Evolutionary conservation across 2,329 filamentous ascomycete species (phyloP).

Genomic region (Pseudogymnoascus sp.): DNA sequence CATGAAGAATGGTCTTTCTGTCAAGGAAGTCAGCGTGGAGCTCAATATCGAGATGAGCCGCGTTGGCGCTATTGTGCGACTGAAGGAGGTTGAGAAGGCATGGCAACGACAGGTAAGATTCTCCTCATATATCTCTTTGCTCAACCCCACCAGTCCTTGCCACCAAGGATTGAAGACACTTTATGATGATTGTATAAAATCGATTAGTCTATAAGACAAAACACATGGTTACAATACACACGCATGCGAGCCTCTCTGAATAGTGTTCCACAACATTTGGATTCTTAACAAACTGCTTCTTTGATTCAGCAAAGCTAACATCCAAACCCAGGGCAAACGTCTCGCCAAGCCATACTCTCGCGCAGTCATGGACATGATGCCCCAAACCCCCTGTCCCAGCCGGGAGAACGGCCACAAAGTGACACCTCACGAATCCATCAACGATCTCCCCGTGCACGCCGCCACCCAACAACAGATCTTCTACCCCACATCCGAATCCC

Average conservation of each 20-base stretch:
- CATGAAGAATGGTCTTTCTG: conserved; percentile 44
- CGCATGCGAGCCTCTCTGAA: conserved; percentile 71
- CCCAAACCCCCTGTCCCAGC: conserved; percentile 54
- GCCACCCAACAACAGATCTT: conserved; percentile 58
- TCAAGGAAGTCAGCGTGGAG: conserved; percentile 55
- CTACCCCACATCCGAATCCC: conserved; percentile 54
- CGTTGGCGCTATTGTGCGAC: conserved; percentile 59
- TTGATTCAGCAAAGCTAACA: conserved; percentile 19
- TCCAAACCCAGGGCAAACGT: conserved; percentile 55
- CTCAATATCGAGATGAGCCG: conserved; percentile 60
- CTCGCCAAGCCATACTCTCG: conserved; percentile 69
- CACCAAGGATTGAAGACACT: conserved; percentile 3
- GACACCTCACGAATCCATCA: conserved; percentile 45
- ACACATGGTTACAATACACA: conserved; percentile 75
- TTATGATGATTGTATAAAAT: conserved; percentile 64
- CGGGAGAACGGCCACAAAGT: background rate
- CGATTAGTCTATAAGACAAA: conserved; percentile 99
- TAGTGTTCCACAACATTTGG: conserved; percentile 18
- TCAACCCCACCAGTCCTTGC: conserved; percentile 13
- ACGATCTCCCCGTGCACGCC: conserved; percentile 56
- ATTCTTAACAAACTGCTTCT: conserved; percentile 9
- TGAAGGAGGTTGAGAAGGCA: conserved; percentile 61
- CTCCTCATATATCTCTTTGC: background rate
- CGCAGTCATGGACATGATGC: conserved; percentile 74
- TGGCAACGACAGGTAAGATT: conserved; percentile 55